These are phyloP conservation scores for Gastrodia elata DNA, from an alignment of 106 monocot genomes.

Conservation along the genomic window DNA sequence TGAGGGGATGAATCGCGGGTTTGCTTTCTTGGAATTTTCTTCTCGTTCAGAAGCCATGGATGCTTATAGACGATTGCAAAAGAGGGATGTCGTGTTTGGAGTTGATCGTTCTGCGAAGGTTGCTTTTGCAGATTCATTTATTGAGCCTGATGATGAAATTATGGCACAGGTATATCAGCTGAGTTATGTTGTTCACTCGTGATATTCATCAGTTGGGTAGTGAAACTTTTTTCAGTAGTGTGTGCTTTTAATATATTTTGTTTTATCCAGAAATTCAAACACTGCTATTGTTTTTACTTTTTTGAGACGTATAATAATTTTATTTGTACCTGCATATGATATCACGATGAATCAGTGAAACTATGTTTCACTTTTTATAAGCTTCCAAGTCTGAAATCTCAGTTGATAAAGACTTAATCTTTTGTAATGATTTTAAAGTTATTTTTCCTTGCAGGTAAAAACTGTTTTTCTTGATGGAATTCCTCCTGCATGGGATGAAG, in stretches of 20 bases:
- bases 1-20: slow-evolving; percentile 83
- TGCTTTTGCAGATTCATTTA: slow-evolving; percentile 85
- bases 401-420: neutral
- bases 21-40: slow-evolving; percentile 89
- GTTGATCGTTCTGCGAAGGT: slow-evolving; percentile 76
- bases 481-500: slow-evolving; percentile 87
- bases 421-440: neutral
- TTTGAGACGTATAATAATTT: neutral
- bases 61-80: slow-evolving; percentile 61
- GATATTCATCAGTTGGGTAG: neutral
- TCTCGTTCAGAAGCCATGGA: slow-evolving; percentile 79
- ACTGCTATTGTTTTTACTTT: neutral
- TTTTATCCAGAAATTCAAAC: neutral
- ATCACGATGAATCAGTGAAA: neutral
- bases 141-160: slow-evolving; percentile 90
- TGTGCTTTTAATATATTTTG: neutral
- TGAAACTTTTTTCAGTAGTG: neutral
- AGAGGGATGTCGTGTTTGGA: slow-evolving; percentile 80
- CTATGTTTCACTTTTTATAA: neutral
- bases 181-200: neutral
- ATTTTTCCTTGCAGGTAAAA: slow-evolving; percentile 50
- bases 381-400: neutral
- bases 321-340: neutral
- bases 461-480: slow-evolving; percentile 91
- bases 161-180: slow-evolving; percentile 67